Conservation (phyloP, 129 eudicot species). For the Heracleum sosnowskyi region DNA sequence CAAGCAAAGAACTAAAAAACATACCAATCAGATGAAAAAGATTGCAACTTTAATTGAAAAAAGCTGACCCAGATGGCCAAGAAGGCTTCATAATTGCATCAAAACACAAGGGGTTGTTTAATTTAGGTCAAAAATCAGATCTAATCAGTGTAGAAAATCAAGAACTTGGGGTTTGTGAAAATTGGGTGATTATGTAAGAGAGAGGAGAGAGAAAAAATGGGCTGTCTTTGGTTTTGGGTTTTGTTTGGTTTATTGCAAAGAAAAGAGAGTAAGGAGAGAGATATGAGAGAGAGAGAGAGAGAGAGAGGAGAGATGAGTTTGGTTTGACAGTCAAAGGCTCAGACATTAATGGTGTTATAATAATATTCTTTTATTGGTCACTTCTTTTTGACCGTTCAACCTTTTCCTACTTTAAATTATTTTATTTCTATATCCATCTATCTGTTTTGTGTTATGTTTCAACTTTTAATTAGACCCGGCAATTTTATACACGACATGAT, state of each 20-base stretch:
- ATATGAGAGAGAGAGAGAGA: constrained; percentile 1
- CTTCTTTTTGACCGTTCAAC: constrained; percentile 33
- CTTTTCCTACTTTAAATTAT: neutral
- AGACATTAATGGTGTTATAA: constrained; percentile 9
- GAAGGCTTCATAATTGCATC: neutral
- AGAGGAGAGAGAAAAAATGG: neutral
- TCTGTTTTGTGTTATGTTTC: neutral
- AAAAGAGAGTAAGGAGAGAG: neutral
- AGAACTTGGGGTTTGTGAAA: constrained; percentile 6
- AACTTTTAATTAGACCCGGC: too few species aligned
- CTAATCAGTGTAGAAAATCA: neutral
- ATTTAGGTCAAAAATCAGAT: neutral
- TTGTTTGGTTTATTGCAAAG: neutral
- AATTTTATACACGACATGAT: too few species aligned
- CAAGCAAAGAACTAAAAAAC: neutral
- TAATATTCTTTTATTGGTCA: neutral
- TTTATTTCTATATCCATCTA: neutral
- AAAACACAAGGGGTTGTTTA: neutral
- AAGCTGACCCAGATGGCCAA: constrained; percentile 1
- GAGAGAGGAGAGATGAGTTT: neutral
- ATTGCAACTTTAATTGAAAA: neutral
- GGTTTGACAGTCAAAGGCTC: constrained; percentile 29
- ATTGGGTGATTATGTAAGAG: constrained; percentile 4
- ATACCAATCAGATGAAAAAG: constrained; percentile 11
- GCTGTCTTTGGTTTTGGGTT: neutral